Percentiles rank a stretch among this genome's conserved stretches.
Conservation (phyloP, 441 rosid species). For the Mallotus repandus region DNA sequence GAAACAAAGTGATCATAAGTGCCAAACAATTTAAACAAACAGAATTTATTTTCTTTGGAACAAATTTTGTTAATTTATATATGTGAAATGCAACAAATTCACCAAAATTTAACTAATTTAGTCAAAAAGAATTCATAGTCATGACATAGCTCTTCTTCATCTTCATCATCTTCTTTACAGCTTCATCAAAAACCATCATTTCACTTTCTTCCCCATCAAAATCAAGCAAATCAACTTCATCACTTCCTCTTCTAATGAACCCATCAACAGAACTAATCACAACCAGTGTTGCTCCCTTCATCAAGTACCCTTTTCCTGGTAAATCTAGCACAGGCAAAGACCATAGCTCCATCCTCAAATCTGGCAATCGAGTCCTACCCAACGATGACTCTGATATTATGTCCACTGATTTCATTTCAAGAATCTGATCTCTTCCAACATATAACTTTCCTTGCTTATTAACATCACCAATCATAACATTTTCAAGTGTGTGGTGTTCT, state of each 20-base stretch:
- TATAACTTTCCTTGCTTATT: conserved; percentile 36
- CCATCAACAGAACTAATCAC: conserved; percentile 28
- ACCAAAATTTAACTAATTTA: neutral
- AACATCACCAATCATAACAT: conserved; percentile 31
- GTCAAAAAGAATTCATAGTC: conserved; percentile 43
- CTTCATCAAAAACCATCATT: conserved; percentile 33
- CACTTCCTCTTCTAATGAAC: neutral
- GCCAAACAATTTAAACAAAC: too few species aligned
- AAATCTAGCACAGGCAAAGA: conserved; percentile 35
- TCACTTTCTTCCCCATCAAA: conserved; percentile 31
- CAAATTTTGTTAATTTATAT: too few species aligned
- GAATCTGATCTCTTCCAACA: conserved; percentile 31
- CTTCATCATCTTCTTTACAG: conserved; percentile 37
- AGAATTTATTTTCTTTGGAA: too few species aligned
- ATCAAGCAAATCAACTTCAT: neutral
- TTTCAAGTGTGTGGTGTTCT: conserved; percentile 29
- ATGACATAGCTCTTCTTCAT: conserved; percentile 35
- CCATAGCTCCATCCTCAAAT: conserved; percentile 38
- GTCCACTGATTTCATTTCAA: conserved; percentile 15
- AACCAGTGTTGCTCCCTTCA: conserved; percentile 44
- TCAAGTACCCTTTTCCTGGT: conserved; percentile 33
- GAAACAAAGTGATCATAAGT: too few species aligned
- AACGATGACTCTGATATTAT: neutral
- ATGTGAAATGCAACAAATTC: too few species aligned
- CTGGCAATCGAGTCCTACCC: conserved; percentile 35